Evolutionary conservation across 2,329 filamentous ascomycete genomes (phyloP), one percentile per base, ranked within the genome.

Genomic region (Cadophora sp.): DNA sequence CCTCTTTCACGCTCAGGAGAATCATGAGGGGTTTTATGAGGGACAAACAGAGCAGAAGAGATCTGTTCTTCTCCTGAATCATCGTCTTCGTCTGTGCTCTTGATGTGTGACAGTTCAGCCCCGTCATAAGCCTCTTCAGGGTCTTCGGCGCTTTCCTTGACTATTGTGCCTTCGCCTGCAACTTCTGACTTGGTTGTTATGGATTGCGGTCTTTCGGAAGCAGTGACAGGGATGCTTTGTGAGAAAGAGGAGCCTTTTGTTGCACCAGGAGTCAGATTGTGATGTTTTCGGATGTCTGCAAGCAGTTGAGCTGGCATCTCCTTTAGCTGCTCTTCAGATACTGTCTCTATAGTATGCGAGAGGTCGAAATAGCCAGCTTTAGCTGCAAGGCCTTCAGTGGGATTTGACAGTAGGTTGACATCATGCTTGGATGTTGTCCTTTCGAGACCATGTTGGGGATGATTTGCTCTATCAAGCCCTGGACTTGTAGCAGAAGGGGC

Each of bases 21-120:
- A 56, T 85, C 77, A 68, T 84, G 76, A 53, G 76, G 72, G 27
- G 84, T 85, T 74, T 92, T 89, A 81, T 95, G 92, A 51, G 92
- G 92, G 59, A 94, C 84, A 77, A 96, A 96, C 50, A 94, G 85
- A 27, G 92, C 92, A 37, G 92, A 95, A n/a, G 91, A 93, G 70
- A 96, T 94, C 79, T 95, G 92, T 78, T 96, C 92, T 77, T 92
- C 89, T 67, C 92, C 91, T 16, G 91, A 94, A 65, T 86, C 84
- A 34, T 86, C 83, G 59, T 86, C 85, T 27, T 86, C 85, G 24
- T 77, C 75, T 29, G 62, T 58, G 62, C 70, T 73, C 60, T 74
- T 75, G 26, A 66, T 43, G 11, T 67, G 66, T 8, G 69, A 68
- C 9, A 71, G 40, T 11, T 71, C 69, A 12, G 55, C 81, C 40